Percentiles rank a stretch among this genome's conserved stretches.
Conservation (phyloP, 441 rosid genomes). For the California macrophylla region DNA sequence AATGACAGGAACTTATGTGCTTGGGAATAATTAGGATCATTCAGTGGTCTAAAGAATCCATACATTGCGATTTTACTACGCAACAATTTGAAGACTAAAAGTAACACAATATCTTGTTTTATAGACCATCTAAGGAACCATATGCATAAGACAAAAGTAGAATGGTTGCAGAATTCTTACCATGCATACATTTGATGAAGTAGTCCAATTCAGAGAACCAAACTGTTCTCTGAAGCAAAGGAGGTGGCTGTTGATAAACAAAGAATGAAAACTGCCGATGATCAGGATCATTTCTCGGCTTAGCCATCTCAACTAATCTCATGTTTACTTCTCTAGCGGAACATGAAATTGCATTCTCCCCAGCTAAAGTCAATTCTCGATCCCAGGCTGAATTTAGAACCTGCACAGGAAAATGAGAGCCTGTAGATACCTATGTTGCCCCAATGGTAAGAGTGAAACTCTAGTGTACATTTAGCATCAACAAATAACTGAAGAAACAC, state of each 20-base stretch:
- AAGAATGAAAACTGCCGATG: constrained; percentile 45
- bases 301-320: constrained; percentile 56
- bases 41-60: background rate
- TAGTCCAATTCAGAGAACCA: constrained; percentile 51
- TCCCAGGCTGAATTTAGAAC: constrained; percentile 67
- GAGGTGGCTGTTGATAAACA: constrained; percentile 52
- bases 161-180: constrained; percentile 25
- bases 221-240: constrained; percentile 43
- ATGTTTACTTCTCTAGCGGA: constrained; percentile 48
- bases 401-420: constrained; percentile 27
- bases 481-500: background rate
- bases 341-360: constrained; percentile 55
- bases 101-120: background rate
- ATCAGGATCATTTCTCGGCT: constrained; percentile 64
- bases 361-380: constrained; percentile 40
- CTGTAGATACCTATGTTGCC: background rate
- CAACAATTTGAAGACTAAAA: background rate
- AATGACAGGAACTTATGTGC: background rate
- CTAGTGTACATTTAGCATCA: background rate
- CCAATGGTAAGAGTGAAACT: background rate
- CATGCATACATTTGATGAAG: constrained; percentile 56
- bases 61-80: background rate
- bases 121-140: background rate
- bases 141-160: background rate
- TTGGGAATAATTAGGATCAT: background rate